Evolutionary conservation across 2,329 filamentous ascomycete genomes (phyloP).

Genomic region (Hypomyces rosellus): DNA sequence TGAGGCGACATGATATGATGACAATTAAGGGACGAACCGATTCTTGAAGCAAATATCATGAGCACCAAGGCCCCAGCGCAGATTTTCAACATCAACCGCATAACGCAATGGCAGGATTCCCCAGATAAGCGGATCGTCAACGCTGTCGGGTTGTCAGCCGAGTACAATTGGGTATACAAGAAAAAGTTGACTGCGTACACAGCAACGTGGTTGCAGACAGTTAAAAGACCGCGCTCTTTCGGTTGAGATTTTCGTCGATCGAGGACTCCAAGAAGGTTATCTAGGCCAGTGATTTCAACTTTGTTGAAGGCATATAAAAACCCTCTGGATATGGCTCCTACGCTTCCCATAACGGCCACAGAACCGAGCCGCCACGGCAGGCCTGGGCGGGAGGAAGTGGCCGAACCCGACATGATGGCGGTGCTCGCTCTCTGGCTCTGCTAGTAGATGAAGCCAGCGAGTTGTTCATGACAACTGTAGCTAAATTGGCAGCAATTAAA

Average conservation of each 20-base stretch:
- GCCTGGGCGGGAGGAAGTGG: conserved; percentile 41
- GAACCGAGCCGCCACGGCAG: conserved; percentile 68
- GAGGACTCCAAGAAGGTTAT: conserved; percentile 66
- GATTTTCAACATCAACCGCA: conserved; percentile 63
- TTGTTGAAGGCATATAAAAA: conserved; percentile 72
- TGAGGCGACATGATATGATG: neutral
- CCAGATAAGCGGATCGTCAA: conserved; percentile 95
- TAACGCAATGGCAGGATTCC: conserved; percentile 75
- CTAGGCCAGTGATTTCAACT: conserved; percentile 70
- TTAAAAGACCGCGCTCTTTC: conserved; percentile 72
- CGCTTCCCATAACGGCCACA: conserved; percentile 66
- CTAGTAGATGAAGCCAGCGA: neutral
- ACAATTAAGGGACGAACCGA: conserved; percentile 46
- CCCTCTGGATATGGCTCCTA: conserved; percentile 61
- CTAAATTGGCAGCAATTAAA: neutral
- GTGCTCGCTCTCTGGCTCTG: neutral
- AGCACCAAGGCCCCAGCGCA: conserved; percentile 84
- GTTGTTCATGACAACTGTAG: neutral
- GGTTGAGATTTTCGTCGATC: conserved; percentile 62
- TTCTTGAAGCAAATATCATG: conserved; percentile 95
- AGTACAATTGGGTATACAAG: neutral
- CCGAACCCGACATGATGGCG: conserved; percentile 16
- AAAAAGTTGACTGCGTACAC: conserved; percentile 23
- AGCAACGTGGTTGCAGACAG: conserved; percentile 46
- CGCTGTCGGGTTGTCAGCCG: conserved; percentile 40